These are phyloP conservation scores for Pyrenophora seminiperda DNA, from an alignment of 2,329 filamentous ascomycete species.

Conservation along the genomic window DNA sequence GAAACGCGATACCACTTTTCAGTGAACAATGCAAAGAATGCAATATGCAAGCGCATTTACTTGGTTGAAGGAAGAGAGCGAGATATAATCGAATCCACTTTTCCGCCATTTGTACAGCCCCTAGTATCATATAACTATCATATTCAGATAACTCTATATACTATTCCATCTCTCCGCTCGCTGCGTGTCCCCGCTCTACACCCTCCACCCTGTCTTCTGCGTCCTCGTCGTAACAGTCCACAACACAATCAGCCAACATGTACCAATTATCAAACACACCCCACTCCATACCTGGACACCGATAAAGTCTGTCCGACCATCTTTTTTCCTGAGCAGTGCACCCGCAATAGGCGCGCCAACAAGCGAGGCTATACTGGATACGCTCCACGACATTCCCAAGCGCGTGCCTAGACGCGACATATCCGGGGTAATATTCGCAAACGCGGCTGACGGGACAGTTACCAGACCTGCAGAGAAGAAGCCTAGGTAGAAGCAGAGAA, in stretches of 20 bases:
- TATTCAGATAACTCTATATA: too few species aligned
- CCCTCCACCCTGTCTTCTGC: constrained; percentile 39
- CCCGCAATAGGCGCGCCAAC: constrained; percentile 47
- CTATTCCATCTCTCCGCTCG: too few species aligned
- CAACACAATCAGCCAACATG: constrained; percentile 32
- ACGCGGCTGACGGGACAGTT: constrained; percentile 45
- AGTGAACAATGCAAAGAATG: too few species aligned
- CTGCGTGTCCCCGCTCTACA: constrained; percentile 17
- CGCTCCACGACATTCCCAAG: constrained; percentile 47
- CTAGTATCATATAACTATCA: too few species aligned
- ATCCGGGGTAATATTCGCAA: constrained; percentile 46
- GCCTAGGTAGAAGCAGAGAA: constrained; percentile 23
- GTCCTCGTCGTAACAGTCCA: constrained; percentile 32
- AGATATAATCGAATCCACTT: too few species aligned
- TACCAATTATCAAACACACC: constrained; percentile 40
- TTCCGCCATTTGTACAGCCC: too few species aligned
- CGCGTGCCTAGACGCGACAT: constrained; percentile 43
- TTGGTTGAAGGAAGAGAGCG: too few species aligned
- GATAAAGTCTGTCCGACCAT: constrained; percentile 35
- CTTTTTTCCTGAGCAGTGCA: constrained; percentile 32
- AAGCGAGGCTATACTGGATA: constrained; percentile 42
- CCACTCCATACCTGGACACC: constrained; percentile 46
- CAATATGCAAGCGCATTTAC: too few species aligned
- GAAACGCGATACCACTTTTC: too few species aligned
- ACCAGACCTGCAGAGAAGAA: constrained; percentile 48